Evolutionary conservation across 1,284 basidiomycete species (phyloP).

Genomic region (Inonotus obliquus): DNA sequence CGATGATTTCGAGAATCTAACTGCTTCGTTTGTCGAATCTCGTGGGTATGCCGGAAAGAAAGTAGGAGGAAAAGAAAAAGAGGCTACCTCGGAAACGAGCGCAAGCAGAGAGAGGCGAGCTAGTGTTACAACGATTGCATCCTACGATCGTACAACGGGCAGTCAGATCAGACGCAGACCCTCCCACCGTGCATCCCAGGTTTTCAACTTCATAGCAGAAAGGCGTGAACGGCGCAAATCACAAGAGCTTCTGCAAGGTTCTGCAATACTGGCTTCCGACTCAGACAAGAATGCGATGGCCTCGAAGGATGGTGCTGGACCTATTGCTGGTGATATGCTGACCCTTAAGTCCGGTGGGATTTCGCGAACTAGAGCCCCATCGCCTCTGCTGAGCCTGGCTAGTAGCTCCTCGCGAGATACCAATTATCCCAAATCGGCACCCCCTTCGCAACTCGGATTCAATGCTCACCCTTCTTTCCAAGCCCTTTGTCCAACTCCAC

Average conservation of each 20-base stretch:
- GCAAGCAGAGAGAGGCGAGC: not conserved
- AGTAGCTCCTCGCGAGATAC: not conserved
- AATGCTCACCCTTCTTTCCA: not conserved
- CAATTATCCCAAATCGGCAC: not conserved
- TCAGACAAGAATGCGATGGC: not conserved
- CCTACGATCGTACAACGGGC: not conserved
- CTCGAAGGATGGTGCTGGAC: not conserved
- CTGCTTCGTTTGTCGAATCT: not conserved
- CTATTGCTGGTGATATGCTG: not conserved
- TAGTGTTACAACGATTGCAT: too few species aligned
- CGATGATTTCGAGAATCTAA: constrained; percentile 23
- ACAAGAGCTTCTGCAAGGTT: constrained; percentile 26
- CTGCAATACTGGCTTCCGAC: too few species aligned
- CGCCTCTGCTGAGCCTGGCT: not conserved
- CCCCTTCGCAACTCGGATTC: not conserved
- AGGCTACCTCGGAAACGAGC: not conserved
- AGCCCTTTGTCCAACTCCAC: constrained; percentile 1
- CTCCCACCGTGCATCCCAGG: constrained; percentile 60
- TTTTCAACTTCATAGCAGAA: constrained; percentile 60
- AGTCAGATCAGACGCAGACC: constrained; percentile 29
- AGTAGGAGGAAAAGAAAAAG: not conserved
- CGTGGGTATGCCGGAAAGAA: not conserved
- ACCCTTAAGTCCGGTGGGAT: not conserved
- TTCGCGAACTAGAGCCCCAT: not conserved
- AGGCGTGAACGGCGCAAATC: constrained; percentile 24